Evolutionary conservation across 257 asterid genomes (phyloP).

Genomic region (Coffea eugenioides): DNA sequence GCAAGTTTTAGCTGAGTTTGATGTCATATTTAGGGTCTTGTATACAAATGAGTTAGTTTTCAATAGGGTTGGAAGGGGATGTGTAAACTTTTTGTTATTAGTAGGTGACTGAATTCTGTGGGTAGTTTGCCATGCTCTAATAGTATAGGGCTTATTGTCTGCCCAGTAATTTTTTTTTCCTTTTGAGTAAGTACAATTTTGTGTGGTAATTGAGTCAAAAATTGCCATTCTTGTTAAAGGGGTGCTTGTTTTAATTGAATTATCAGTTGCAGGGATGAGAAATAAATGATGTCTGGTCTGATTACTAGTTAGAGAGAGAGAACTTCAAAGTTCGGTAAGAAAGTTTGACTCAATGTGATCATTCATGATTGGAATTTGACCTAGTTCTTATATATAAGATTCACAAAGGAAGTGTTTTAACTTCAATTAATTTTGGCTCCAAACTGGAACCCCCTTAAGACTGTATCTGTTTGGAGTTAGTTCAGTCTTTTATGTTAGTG

Average conservation of each 20-base stretch:
- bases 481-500: background rate
- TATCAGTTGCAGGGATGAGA: background rate
- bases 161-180: background rate
- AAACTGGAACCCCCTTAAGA: background rate
- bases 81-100: background rate
- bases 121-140: background rate
- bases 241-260: slow-evolving; percentile 3
- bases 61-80: background rate
- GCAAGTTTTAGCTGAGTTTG: background rate
- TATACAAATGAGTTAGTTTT: background rate
- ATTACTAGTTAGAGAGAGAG: too few relatives aligned
- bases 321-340: background rate
- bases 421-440: background rate
- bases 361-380: background rate
- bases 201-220: background rate
- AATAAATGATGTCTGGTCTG: background rate
- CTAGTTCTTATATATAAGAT: background rate
- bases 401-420: background rate
- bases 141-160: background rate
- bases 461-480: background rate
- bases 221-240: background rate
- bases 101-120: background rate
- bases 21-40: background rate
- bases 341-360: background rate
- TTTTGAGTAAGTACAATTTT: background rate